Conservation (phyloP, 2,329 filamentous ascomycete species). For the Coniochaeta ligniaria region DNA sequence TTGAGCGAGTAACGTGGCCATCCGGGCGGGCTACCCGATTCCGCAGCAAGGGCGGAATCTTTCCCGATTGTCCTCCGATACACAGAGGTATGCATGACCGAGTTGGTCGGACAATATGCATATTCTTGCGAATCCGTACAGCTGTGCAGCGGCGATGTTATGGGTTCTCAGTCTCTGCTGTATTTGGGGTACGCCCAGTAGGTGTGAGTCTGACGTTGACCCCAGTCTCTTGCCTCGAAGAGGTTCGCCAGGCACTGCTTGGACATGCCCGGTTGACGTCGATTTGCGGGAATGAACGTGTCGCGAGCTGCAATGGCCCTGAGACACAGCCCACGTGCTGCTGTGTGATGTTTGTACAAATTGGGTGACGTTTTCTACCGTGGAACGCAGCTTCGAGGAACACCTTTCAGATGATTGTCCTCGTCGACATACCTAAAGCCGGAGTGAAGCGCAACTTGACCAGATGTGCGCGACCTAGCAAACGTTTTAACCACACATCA, state of each 20-base stretch:
- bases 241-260: not conserved
- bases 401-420: too few relatives aligned
- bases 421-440: too few relatives aligned
- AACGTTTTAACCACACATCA: not conserved
- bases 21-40: not conserved
- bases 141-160: not conserved
- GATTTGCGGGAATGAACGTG: not conserved
- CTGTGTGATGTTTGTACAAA: not conserved
- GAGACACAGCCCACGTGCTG: not conserved
- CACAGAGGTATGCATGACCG: not conserved
- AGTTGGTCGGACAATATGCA: not conserved
- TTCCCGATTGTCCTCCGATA: not conserved
- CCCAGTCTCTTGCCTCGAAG: not conserved
- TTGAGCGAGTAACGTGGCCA: not conserved
- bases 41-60: not conserved
- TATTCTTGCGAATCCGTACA: not conserved
- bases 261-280: not conserved
- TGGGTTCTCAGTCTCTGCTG: not conserved
- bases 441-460: not conserved
- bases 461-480: not conserved
- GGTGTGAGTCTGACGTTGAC: not conserved
- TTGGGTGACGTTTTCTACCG: not conserved
- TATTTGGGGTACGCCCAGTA: not conserved
- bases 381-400: not conserved
- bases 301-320: not conserved